These are phyloP conservation scores for Haplosporangium gracile DNA, from an alignment of 192 early-diverging fungal species.

Conservation along the genomic window DNA sequence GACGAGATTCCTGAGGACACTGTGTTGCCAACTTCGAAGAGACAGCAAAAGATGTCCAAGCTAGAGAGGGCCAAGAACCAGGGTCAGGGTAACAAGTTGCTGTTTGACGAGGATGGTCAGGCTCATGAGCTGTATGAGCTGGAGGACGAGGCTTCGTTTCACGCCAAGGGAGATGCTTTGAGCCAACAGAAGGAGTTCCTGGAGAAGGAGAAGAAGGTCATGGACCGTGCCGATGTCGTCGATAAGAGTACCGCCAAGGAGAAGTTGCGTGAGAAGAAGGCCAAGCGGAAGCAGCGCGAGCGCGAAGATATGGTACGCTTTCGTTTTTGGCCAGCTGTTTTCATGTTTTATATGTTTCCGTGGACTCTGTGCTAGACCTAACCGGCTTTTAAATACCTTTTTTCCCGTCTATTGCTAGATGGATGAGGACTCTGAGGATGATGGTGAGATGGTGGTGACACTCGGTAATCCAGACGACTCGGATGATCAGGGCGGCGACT, in stretches of 20 bases:
- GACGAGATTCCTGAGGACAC: conserved; percentile 56
- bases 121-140: conserved; percentile 82
- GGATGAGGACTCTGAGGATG: conserved; percentile 38
- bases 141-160: conserved; percentile 86
- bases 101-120: conserved; percentile 97
- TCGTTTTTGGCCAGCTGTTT: neutral
- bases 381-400: neutral
- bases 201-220: conserved; percentile 71
- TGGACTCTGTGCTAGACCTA: neutral
- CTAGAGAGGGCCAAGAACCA: conserved; percentile 82
- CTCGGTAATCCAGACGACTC: conserved; percentile 46
- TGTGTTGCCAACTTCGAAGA: conserved; percentile 56
- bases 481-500: conserved; percentile 26
- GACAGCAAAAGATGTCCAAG: conserved; percentile 66
- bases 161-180: conserved; percentile 75
- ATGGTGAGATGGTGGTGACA: conserved; percentile 37
- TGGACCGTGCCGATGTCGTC: conserved; percentile 82
- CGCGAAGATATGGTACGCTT: conserved; percentile 59
- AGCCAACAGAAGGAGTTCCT: conserved; percentile 79
- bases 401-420: neutral
- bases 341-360: neutral
- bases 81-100: conserved; percentile 77
- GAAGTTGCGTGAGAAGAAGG: conserved; percentile 77
- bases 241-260: conserved; percentile 82
- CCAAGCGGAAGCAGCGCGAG: conserved; percentile 75